phyloP scores from a whole-genome alignment of 257 asterid species.

The Capsicum rhomboideum region DNA sequence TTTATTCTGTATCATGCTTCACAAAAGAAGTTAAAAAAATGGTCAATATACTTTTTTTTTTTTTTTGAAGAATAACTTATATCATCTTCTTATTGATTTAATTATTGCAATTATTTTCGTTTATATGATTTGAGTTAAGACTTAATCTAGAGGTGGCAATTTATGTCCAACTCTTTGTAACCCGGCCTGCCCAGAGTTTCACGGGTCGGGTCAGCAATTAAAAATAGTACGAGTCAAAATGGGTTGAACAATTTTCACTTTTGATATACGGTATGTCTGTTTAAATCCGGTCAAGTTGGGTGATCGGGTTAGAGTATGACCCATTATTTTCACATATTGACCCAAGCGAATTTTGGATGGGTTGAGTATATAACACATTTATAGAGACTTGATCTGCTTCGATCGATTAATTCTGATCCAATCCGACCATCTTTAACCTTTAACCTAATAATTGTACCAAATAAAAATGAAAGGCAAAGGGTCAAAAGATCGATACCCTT shows the following conservation, averaged over 20 bases:
- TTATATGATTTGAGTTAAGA: not conserved
- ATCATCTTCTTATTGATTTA: not conserved
- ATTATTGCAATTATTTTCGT: not conserved
- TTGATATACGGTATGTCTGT: not conserved
- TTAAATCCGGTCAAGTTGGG: not conserved
- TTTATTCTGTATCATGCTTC: not conserved
- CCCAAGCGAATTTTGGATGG: not conserved
- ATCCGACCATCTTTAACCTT: not conserved
- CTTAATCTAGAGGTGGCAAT: not conserved
- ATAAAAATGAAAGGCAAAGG: too few relatives aligned
- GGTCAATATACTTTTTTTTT: not conserved
- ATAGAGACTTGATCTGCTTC: not conserved
- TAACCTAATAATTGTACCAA: too few relatives aligned
- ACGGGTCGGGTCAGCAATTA: not conserved
- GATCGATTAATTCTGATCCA: not conserved
- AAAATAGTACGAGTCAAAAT: not conserved
- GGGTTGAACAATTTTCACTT: not conserved
- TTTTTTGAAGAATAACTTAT: too few relatives aligned
- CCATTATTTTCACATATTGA: not conserved
- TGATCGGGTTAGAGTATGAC: not conserved
- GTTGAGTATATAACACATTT: not conserved
- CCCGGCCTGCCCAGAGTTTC: too few relatives aligned
- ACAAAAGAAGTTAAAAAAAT: not conserved
- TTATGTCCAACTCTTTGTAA: not conserved
- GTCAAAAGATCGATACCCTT: too few relatives aligned